These are phyloP conservation scores for Waitea zeae DNA, from an alignment of 1,284 basidiomycete species.

Conservation along the genomic window DNA sequence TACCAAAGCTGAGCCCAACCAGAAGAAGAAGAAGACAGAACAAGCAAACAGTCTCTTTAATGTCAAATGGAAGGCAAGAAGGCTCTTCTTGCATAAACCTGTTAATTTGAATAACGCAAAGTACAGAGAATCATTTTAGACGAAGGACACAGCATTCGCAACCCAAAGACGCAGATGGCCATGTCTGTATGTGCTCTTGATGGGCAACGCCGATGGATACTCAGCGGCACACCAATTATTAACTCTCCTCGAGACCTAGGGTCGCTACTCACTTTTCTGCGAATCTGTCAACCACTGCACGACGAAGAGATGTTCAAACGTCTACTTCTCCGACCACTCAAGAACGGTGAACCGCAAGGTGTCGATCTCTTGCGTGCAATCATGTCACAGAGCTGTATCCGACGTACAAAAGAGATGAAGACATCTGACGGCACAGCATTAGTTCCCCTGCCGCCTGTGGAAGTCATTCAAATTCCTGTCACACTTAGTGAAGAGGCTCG, in stretches of 20 bases:
- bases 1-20: conserved; percentile 15
- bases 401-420: conserved; percentile 85
- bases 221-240: conserved; percentile 81
- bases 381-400: conserved; percentile 72
- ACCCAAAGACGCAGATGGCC: conserved; percentile 73
- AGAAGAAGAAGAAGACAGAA: conserved; percentile 36
- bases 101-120: conserved; percentile 1
- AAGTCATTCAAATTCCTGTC: conserved; percentile 58
- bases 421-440: conserved; percentile 56
- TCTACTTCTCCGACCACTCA: conserved; percentile 55
- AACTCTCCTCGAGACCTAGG: conserved; percentile 77
- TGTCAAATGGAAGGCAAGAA: conserved; percentile 60
- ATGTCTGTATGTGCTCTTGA: conserved; percentile 47
- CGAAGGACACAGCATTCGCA: conserved; percentile 78
- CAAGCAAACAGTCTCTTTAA: conserved; percentile 37
- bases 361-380: conserved; percentile 60
- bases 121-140: conserved; percentile 64
- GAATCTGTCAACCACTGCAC: conserved; percentile 68
- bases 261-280: conserved; percentile 66
- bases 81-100: background rate
- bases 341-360: conserved; percentile 44
- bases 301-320: conserved; percentile 68
- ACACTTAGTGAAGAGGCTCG: conserved; percentile 49
- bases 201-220: conserved; percentile 66
- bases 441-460: conserved; percentile 63